Conservation (phyloP, 768 basidiomycete genomes). For the Trametes gibbosa region DNA sequence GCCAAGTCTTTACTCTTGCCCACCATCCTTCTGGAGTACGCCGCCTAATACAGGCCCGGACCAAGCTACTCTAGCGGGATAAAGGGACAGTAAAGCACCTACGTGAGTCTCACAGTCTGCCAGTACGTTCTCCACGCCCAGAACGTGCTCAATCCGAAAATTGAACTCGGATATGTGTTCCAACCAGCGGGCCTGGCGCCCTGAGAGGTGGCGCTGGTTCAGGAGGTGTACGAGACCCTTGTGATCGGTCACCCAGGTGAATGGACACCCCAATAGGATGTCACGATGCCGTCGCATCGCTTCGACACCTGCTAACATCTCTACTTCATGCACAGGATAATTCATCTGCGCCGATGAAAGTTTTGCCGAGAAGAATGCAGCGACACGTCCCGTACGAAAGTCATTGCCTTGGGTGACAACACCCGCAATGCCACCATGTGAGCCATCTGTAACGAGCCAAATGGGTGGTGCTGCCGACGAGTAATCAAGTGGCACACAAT, state of each 20-base stretch:
- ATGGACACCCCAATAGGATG: slow-evolving; percentile 24
- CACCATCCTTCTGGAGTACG: too few species aligned
- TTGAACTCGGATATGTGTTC: slow-evolving; percentile 30
- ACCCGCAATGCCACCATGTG: slow-evolving; percentile 19
- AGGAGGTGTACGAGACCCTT: slow-evolving; percentile 22
- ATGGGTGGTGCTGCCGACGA: slow-evolving; percentile 16
- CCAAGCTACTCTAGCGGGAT: slow-evolving; percentile 21
- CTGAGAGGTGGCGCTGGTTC: slow-evolving; percentile 25
- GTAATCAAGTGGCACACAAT: slow-evolving; percentile 27
- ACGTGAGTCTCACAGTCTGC: too few species aligned
- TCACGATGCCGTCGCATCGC: slow-evolving; percentile 33
- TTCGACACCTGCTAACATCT: slow-evolving; percentile 37
- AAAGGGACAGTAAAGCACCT: slow-evolving; percentile 18
- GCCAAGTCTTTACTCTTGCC: too few species aligned
- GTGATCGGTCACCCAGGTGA: slow-evolving; percentile 30
- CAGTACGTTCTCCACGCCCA: slow-evolving; percentile 27
- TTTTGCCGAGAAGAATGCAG: slow-evolving; percentile 30
- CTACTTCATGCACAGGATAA: slow-evolving; percentile 40
- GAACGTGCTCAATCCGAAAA: slow-evolving; percentile 30
- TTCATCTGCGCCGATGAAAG: slow-evolving; percentile 26
- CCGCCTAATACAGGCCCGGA: too few species aligned
- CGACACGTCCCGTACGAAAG: slow-evolving; percentile 9
- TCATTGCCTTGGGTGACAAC: slow-evolving; percentile 25
- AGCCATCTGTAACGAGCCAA: slow-evolving; percentile 26
- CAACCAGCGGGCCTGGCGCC: slow-evolving; percentile 28